Percentiles rank a stretch among this genome's conserved stretches.
Evolutionary conservation across 768 basidiomycete species (phyloP).

Genomic region (Leccinum truebloodii): DNA sequence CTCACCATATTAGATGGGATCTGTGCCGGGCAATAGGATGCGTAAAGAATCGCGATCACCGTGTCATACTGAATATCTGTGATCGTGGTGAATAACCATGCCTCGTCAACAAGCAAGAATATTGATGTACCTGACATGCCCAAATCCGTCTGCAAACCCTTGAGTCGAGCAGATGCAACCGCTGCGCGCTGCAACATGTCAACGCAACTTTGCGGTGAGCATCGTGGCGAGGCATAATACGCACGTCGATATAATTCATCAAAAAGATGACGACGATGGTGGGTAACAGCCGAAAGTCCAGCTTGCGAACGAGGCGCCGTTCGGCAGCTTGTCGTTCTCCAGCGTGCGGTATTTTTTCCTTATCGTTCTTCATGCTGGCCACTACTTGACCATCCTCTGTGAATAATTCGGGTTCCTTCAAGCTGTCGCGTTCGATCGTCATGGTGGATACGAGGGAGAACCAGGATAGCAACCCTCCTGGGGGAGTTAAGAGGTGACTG

Average conservation of each 20-base stretch:
- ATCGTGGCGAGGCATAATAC: slow-evolving; percentile 5
- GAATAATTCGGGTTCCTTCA: slow-evolving; percentile 15
- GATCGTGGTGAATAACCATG: not conserved
- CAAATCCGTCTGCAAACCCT: slow-evolving; percentile 52
- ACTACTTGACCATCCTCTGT: not conserved
- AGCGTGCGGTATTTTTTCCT: not conserved
- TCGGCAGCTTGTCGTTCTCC: slow-evolving; percentile 20
- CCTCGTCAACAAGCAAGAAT: not conserved
- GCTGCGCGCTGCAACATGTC: slow-evolving; percentile 42
- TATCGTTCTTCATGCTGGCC: not conserved
- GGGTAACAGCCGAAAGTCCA: slow-evolving; percentile 58
- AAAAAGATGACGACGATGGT: slow-evolving; percentile 62
- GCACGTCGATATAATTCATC: slow-evolving; percentile 71
- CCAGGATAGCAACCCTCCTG: not conserved
- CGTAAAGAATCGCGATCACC: slow-evolving; percentile 55
- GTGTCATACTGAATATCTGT: slow-evolving; percentile 57
- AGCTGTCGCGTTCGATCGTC: slow-evolving; percentile 13
- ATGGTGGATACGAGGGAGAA: slow-evolving; percentile 8
- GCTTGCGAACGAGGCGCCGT: slow-evolving; percentile 47
- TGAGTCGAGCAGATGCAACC: slow-evolving; percentile 48
- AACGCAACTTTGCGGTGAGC: not conserved
- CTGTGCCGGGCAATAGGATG: slow-evolving; percentile 63
- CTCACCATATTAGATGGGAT: slow-evolving; percentile 26
- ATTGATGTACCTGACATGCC: slow-evolving; percentile 40
- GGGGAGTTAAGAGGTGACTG: slow-evolving; percentile 1